Evolutionary conservation across 163 green algal genomes (phyloP).

Genomic region (Scenedesmus sp.): DNA sequence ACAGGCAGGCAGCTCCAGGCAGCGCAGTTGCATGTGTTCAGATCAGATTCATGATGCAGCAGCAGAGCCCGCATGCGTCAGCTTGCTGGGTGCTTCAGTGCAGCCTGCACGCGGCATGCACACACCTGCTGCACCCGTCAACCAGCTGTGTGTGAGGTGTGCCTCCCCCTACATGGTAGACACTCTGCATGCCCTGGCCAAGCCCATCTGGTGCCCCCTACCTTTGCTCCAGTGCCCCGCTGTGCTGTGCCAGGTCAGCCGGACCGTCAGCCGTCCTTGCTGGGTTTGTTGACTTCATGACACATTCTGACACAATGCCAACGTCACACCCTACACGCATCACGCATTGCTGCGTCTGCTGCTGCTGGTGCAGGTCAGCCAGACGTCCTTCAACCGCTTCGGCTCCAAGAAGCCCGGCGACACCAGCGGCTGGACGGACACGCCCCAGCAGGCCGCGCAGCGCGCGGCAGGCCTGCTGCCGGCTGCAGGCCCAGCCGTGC

Average conservation of each 20-base stretch:
- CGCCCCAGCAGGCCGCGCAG: conserved; percentile 64
- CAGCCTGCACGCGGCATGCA: neutral
- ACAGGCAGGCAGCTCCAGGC: neutral
- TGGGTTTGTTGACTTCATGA: too few species aligned
- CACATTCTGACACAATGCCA: too few species aligned
- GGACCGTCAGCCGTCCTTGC: too few species aligned
- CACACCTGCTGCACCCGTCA: too few species aligned
- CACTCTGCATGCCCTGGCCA: too few species aligned
- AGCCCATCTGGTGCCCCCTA: too few species aligned
- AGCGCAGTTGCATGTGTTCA: neutral
- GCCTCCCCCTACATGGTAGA: too few species aligned
- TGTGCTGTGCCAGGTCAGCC: neutral
- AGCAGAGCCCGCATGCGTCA: too few species aligned
- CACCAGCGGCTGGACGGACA: conserved; percentile 84
- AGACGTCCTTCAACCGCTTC: conserved; percentile 67
- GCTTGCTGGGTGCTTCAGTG: neutral
- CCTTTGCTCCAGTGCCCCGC: too few species aligned
- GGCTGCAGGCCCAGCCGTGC: conserved; percentile 1
- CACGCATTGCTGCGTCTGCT: neutral
- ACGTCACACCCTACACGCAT: neutral
- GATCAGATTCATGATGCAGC: too few species aligned
- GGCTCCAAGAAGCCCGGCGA: conserved; percentile 72
- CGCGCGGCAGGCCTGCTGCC: conserved; percentile 56
- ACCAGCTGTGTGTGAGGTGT: neutral
- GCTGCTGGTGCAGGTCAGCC: conserved; percentile 51